Conservation (phyloP, 108 stramenopile genomes). For the Nitzschia sp. region DNA sequence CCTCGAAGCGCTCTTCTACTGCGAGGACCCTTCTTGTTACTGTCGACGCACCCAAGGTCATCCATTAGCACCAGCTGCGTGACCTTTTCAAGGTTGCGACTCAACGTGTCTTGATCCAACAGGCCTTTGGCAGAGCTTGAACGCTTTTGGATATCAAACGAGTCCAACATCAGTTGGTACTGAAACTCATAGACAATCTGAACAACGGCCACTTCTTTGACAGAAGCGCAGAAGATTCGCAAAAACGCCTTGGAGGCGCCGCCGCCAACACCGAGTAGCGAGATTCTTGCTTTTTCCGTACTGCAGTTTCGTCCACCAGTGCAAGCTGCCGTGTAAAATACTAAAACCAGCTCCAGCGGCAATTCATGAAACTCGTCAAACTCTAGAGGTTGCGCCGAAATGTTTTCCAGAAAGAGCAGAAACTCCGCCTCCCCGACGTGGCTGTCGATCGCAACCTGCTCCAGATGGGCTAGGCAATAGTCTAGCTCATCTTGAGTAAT, state of each 20-base stretch:
- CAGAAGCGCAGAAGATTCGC: background rate
- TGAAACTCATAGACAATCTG: background rate
- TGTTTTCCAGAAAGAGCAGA: conserved; percentile 1
- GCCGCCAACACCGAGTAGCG: background rate
- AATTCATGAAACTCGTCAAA: conserved; percentile 10
- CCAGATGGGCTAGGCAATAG: background rate
- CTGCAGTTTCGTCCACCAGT: background rate
- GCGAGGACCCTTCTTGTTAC: too few relatives aligned
- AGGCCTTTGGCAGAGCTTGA: background rate
- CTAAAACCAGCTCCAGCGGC: background rate
- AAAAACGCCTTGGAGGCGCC: background rate
- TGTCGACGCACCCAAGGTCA: background rate
- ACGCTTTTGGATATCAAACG: background rate
- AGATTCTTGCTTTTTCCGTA: background rate
- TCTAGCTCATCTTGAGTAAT: background rate
- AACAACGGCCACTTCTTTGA: background rate
- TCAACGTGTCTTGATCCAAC: background rate
- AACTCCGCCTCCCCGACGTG: background rate
- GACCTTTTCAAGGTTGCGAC: background rate
- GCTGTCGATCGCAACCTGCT: background rate
- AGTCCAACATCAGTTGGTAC: background rate
- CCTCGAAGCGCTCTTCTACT: too few relatives aligned
- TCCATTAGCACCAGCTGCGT: background rate
- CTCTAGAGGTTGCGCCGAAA: background rate
- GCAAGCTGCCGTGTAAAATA: conserved; percentile 12